Percentiles rank a stretch among this genome's conserved stretches.
Conservation (phyloP, 805 yeast genomes). For the Candida anglica region DNA sequence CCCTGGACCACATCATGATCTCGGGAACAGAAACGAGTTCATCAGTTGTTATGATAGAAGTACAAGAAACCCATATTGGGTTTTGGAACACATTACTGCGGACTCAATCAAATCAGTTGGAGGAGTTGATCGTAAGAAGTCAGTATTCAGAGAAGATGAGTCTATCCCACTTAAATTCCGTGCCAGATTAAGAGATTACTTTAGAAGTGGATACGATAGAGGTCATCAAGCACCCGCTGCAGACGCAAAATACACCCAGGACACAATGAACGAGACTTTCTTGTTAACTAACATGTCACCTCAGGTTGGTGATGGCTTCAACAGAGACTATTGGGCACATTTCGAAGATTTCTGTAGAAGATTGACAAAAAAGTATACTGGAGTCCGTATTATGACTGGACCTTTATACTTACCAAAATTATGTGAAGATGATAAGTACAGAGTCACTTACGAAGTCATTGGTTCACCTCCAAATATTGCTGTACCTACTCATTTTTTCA, state of each 20-base stretch:
- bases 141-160: constrained; percentile 86
- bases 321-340: constrained; percentile 96
- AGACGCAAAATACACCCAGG: constrained; percentile 84
- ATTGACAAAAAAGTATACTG: constrained; percentile 63
- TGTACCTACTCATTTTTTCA: constrained; percentile 96
- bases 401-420: constrained; percentile 84
- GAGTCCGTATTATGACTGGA: constrained; percentile 88
- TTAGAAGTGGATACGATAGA: constrained; percentile 92
- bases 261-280: constrained; percentile 95
- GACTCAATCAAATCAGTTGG: constrained; percentile 52
- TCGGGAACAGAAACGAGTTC: constrained; percentile 69
- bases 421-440: constrained; percentile 78
- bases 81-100: constrained; percentile 84
- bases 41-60: constrained; percentile 83
- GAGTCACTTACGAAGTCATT: constrained; percentile 85
- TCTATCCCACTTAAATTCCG: constrained; percentile 72
- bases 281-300: constrained; percentile 88
- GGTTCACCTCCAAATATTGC: constrained; percentile 97
- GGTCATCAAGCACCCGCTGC: constrained; percentile 99
- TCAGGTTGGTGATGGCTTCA: constrained; percentile 96
- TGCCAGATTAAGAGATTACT: constrained; percentile 76
- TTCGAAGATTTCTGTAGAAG: constrained; percentile 85
- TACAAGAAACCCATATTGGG: constrained; percentile 82
- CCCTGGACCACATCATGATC: constrained; percentile 92
- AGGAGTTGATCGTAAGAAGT: constrained; percentile 71